Base-by-base conservation (phyloP, 2,329 filamentous ascomycete species). In the Colletotrichum agaves region DNA sequence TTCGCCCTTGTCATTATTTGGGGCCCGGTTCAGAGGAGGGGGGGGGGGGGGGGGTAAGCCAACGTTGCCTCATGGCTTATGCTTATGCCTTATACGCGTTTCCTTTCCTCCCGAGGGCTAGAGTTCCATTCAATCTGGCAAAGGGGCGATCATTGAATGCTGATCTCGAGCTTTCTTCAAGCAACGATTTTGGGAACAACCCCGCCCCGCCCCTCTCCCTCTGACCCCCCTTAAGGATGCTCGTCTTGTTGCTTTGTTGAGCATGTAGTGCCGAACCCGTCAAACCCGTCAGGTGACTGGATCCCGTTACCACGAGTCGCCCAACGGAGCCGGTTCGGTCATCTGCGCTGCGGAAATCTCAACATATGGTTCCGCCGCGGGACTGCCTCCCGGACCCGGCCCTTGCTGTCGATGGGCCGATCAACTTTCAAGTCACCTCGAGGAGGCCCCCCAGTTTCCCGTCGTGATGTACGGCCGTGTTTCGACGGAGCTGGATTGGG, bases 111-210 rank as follows among this genome's bases (percentile, higher is more conserved):
- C 33, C 58, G 5, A 41, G 58, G 58, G 35, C 23, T 27, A 23
- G 31, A 52, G 47, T 33, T 39, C 43, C 52, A 57, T 58, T 4
- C 21, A 58, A 63, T 63, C 52, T 57, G 43, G 23, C 52, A 49
- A 17, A 21, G 19, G 31, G 52, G 41, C 39, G 43, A 63, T 58
- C 52, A 58, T 56, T 44, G 11, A 23, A 43, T 47, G 50, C 39
- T 41, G 52, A 50, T 63, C 46, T 61, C 35, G 33, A 52, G 58
- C 33, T 27, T 27, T 52, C 46, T 13, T 23, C n/a, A 19, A 59
- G 23, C 23, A 41, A 35, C 47, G 21, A 44, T 58, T 58, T 58
- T n/a, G n/a, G 33, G 39, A 3, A 43, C 46, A 19, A 15, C 46
- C 46, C 15, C n/a, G n/a, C n/a, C n/a, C n/a, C n/a, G n/a, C n/a